Conservation (phyloP, 345 rosid genomes). For the Salix suchowensis region DNA sequence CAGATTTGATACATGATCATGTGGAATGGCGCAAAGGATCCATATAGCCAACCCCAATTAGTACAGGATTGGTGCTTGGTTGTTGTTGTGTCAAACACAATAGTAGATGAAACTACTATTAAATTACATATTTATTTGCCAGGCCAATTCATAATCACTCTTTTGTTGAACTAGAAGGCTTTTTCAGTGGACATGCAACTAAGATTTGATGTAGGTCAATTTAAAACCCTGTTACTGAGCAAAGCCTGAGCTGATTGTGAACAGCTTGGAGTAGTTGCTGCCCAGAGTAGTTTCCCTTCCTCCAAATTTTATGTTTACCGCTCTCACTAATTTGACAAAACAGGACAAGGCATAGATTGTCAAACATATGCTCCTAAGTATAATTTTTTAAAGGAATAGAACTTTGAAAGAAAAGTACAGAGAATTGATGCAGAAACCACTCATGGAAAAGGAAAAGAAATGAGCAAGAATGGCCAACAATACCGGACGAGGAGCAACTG, state of each 20-base stretch:
- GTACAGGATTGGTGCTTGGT: too few relatives aligned
- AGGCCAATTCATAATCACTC: too few relatives aligned
- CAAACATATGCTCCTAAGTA: neutral
- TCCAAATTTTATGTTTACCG: neutral
- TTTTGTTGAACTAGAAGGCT: too few relatives aligned
- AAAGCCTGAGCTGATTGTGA: neutral
- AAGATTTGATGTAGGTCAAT: too few relatives aligned
- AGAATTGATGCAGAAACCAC: constrained; percentile 4
- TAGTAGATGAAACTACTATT: neutral
- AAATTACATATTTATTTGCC: neutral
- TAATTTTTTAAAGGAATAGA: neutral
- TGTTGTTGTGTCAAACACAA: too few relatives aligned
- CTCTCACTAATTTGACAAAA: neutral
- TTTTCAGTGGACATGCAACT: too few relatives aligned
- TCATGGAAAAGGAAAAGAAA: constrained; percentile 9
- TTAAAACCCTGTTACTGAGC: neutral
- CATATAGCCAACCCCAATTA: too few relatives aligned
- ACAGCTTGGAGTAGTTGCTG: neutral
- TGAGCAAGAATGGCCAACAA: constrained; percentile 11
- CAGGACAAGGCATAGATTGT: neutral
- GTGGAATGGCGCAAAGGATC: too few relatives aligned
- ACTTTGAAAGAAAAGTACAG: neutral
- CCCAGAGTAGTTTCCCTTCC: neutral
- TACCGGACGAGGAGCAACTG: constrained; percentile 96
- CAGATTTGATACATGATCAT: too few relatives aligned